phyloP scores from a whole-genome alignment of 305 asterid genomes.

The Salvia sclarea region DNA sequence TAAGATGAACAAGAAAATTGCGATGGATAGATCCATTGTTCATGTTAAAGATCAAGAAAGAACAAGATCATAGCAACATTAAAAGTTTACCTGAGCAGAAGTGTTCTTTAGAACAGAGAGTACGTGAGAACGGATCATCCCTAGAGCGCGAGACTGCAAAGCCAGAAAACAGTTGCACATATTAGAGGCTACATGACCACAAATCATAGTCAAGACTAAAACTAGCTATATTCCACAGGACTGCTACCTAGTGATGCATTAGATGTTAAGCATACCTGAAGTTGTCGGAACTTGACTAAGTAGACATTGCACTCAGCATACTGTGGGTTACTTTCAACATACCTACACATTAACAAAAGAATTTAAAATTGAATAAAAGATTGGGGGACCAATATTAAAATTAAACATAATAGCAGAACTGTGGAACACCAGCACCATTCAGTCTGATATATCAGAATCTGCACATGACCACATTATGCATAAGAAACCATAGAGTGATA shows the following conservation, averaged over 20 bases:
- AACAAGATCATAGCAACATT: slow-evolving; percentile 20
- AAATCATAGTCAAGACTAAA: slow-evolving; percentile 23
- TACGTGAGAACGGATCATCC: slow-evolving; percentile 89
- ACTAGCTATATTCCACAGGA: slow-evolving; percentile 1
- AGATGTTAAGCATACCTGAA: slow-evolving; percentile 64
- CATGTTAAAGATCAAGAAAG: slow-evolving; percentile 23
- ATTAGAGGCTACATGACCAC: slow-evolving; percentile 27
- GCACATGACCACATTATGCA: slow-evolving; percentile 25
- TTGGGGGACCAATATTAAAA: slow-evolving; percentile 2
- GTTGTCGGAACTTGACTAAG: slow-evolving; percentile 97
- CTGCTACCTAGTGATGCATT: slow-evolving; percentile 20
- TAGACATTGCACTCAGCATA: slow-evolving; percentile 98
- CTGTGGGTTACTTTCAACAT: slow-evolving; percentile 96
- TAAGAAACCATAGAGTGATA: slow-evolving; percentile 15
- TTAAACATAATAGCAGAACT: slow-evolving; percentile 25
- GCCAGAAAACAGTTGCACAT: slow-evolving; percentile 26
- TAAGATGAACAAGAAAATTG: slow-evolving; percentile 34
- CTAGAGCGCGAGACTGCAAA: slow-evolving; percentile 95
- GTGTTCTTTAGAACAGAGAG: slow-evolving; percentile 83
- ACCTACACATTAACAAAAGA: slow-evolving; percentile 47
- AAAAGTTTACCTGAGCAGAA: slow-evolving; percentile 79
- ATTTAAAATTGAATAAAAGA: slow-evolving; percentile 13
- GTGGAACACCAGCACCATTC: slow-evolving; percentile 18
- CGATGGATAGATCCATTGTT: slow-evolving; percentile 22
- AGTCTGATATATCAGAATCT: slow-evolving; percentile 28